A percentile compares a stretch with the other conserved stretches of the same genome.
These are phyloP conservation scores for Pilasporangium apinafurcum DNA, from an alignment of 352 stramenopile species.

Conservation along the genomic window DNA sequence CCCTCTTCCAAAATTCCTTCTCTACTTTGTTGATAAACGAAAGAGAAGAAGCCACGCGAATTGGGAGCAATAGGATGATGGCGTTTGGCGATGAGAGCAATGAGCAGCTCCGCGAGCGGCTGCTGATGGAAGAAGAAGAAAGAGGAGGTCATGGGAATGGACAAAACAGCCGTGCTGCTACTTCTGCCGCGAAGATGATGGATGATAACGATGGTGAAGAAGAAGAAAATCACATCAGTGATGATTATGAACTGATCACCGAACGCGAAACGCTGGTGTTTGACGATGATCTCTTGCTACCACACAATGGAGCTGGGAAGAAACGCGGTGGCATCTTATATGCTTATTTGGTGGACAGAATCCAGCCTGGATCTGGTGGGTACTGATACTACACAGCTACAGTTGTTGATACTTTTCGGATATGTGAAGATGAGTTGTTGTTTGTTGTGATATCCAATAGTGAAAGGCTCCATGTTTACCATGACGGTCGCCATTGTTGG, in stretches of 20 bases:
- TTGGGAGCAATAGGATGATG: constrained; percentile 13
- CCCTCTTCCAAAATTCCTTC: no score
- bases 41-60: not conserved
- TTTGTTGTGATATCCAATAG: constrained; percentile 28
- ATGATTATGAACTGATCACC: constrained; percentile 68
- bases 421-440: not conserved
- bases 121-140: constrained; percentile 9
- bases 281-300: constrained; percentile 41
- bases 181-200: no score
- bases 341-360: constrained; percentile 74
- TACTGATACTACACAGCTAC: no score
- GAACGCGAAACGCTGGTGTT: constrained; percentile 78
- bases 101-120: constrained; percentile 7
- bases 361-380: constrained; percentile 79
- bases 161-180: constrained; percentile 2
- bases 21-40: no score
- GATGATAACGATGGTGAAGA: no score
- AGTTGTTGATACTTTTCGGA: no score
- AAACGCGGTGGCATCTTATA: constrained; percentile 48
- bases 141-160: not conserved
- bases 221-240: constrained; percentile 10
- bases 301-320: constrained; percentile 15
- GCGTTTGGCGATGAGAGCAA: constrained; percentile 14
- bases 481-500: constrained; percentile 87
- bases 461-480: constrained; percentile 89